phyloP scores from a whole-genome alignment of 768 basidiomycete genomes.

The Cystofilobasidium bisporidii region DNA sequence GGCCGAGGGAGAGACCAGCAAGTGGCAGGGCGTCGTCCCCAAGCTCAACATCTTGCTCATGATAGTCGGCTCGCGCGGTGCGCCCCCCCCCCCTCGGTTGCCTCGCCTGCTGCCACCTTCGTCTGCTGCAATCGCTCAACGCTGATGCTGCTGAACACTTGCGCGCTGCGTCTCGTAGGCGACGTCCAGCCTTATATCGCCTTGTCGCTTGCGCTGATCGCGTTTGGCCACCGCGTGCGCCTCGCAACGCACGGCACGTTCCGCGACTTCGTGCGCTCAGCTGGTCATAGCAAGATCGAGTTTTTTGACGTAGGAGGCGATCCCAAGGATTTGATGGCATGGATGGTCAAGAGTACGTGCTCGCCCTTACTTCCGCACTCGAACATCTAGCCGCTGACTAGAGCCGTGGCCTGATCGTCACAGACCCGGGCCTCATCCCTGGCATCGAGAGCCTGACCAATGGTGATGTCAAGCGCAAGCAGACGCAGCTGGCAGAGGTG shows the following conservation, averaged over 20 bases:
- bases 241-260: conserved; percentile 58
- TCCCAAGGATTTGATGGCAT: conserved; percentile 59
- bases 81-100: background rate
- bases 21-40: conserved; percentile 32
- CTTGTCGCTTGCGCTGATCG: conserved; percentile 46
- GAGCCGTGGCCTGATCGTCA: background rate
- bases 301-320: conserved; percentile 57
- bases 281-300: conserved; percentile 44
- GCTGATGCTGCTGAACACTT: too few relatives aligned
- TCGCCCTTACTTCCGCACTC: background rate
- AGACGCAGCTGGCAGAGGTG: too few relatives aligned
- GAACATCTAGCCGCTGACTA: background rate
- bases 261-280: conserved; percentile 48
- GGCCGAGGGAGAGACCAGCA: background rate
- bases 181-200: conserved; percentile 62
- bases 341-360: conserved; percentile 63
- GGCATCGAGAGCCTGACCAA: conserved; percentile 52
- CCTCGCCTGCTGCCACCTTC: background rate
- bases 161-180: too few relatives aligned
- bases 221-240: conserved; percentile 53
- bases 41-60: conserved; percentile 54
- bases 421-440: conserved; percentile 58
- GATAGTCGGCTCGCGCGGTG: conserved; percentile 59
- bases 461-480: conserved; percentile 53
- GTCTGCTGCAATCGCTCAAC: conserved; percentile 1